phyloP scores from a whole-genome alignment of 768 basidiomycete species.

The Mycena alexandri region DNA sequence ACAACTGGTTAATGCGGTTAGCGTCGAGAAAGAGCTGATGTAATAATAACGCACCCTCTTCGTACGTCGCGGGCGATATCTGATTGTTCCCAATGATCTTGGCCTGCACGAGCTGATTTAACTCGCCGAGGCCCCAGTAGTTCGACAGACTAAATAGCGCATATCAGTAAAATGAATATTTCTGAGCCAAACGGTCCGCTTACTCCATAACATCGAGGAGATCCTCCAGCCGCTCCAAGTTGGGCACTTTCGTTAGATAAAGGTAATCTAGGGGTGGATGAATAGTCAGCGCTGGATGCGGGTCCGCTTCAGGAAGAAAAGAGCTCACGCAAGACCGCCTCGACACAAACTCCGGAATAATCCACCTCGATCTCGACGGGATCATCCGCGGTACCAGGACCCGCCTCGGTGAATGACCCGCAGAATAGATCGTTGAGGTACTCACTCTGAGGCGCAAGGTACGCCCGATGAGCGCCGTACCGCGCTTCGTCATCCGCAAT shows the following conservation, averaged over 20 bases:
- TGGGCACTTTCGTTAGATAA: slow-evolving; percentile 31
- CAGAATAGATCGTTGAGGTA: slow-evolving; percentile 42
- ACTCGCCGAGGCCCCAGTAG: slow-evolving; percentile 38
- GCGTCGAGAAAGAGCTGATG: neutral
- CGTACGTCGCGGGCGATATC: slow-evolving; percentile 38
- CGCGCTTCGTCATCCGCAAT: slow-evolving; percentile 34
- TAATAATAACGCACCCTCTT: slow-evolving; percentile 20
- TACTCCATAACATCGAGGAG: slow-evolving; percentile 38
- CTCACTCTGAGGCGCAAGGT: slow-evolving; percentile 42
- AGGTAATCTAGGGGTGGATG: slow-evolving; percentile 28
- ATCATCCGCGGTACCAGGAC: slow-evolving; percentile 36
- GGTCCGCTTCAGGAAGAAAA: neutral
- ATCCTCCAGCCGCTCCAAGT: slow-evolving; percentile 32
- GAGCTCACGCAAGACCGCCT: slow-evolving; percentile 28
- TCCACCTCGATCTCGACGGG: slow-evolving; percentile 38
- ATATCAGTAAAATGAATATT: neutral
- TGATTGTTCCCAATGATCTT: slow-evolving; percentile 38
- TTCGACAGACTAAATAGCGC: slow-evolving; percentile 27
- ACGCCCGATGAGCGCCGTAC: slow-evolving; percentile 41
- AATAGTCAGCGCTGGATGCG: neutral
- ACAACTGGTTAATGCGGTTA: slow-evolving; percentile 19
- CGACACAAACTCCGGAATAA: slow-evolving; percentile 36
- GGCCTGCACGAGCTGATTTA: slow-evolving; percentile 36
- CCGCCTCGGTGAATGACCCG: slow-evolving; percentile 38
- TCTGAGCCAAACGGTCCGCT: neutral